These are phyloP conservation scores for Endocarpon pusillum DNA, from an alignment of 495 filamentous ascomycete genomes.

Conservation along the genomic window DNA sequence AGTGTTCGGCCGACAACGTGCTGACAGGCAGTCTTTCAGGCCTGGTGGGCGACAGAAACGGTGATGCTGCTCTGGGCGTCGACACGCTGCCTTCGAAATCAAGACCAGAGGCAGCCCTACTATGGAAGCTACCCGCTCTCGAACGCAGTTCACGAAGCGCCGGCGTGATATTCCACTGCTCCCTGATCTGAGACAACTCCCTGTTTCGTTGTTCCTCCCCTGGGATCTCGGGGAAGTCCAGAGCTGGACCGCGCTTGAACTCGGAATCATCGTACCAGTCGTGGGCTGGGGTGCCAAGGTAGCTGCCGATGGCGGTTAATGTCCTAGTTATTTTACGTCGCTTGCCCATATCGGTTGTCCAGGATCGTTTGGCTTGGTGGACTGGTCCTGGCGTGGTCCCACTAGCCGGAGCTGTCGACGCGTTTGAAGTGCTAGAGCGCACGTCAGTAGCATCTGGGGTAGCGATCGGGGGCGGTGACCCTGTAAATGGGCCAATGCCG, in stretches of 20 bases:
- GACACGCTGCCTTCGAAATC: slow-evolving; percentile 5
- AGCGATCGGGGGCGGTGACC: slow-evolving; percentile 2
- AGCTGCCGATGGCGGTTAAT: slow-evolving; percentile 17
- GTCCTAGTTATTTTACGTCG: slow-evolving; percentile 23
- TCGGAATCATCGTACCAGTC: slow-evolving; percentile 27
- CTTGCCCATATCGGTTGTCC: slow-evolving; percentile 12
- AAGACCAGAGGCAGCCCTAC: slow-evolving; percentile 8
- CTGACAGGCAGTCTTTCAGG: slow-evolving; percentile 8
- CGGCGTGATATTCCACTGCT: slow-evolving; percentile 19
- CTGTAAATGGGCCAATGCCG: background rate
- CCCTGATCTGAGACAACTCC: slow-evolving; percentile 18
- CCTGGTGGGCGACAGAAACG: background rate
- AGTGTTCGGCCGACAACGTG: slow-evolving; percentile 9
- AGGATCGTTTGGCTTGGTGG: slow-evolving; percentile 6
- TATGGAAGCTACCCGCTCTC: slow-evolving; percentile 11
- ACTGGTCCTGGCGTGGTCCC: slow-evolving; percentile 1
- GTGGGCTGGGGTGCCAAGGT: slow-evolving; percentile 23
- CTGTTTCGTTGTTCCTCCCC: slow-evolving; percentile 29
- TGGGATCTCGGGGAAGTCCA: slow-evolving; percentile 31
- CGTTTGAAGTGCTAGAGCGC: background rate
- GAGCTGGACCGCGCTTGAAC: slow-evolving; percentile 24
- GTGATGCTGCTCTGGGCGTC: slow-evolving; percentile 5
- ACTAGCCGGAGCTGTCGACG: background rate
- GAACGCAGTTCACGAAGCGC: too few species aligned
- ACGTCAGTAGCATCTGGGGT: background rate